A percentile compares a stretch with the other conserved stretches of the same genome.
These are phyloP conservation scores for Talaromyces thailandensis DNA, from an alignment of 495 filamentous ascomycete species.

Conservation along the genomic window DNA sequence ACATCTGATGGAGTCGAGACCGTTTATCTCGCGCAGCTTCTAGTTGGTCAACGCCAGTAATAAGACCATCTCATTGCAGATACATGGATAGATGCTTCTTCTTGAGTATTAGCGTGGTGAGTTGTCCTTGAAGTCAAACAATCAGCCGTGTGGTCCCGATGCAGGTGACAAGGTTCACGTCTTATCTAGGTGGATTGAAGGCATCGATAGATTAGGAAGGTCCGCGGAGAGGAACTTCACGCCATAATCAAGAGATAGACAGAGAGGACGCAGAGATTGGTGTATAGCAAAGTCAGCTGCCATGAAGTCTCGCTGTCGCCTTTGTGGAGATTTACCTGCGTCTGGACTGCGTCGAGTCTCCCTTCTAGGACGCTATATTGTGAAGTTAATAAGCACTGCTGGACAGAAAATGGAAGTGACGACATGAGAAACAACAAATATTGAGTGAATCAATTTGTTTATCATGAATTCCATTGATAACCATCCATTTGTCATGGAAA, in stretches of 20 bases:
- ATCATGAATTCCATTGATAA: background rate
- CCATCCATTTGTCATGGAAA: background rate
- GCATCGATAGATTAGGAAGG: constrained; percentile 20
- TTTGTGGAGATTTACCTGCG: background rate
- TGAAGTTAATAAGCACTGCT: background rate
- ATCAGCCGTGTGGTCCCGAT: background rate
- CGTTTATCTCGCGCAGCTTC: background rate
- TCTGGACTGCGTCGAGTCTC: background rate
- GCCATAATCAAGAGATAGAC: background rate
- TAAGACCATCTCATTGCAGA: background rate
- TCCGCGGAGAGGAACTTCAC: constrained; percentile 12
- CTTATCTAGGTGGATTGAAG: constrained; percentile 1
- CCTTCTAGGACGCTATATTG: background rate
- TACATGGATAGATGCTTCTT: background rate
- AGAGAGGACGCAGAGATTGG: background rate
- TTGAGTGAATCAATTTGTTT: background rate
- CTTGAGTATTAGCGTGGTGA: background rate
- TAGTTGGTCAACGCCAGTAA: background rate
- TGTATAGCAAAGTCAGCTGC: background rate
- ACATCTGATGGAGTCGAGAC: background rate
- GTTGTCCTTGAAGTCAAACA: background rate
- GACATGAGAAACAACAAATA: background rate
- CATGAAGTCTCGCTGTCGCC: background rate
- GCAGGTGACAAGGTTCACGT: no score
- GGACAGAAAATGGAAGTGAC: background rate